Conservation (phyloP, 768 basidiomycete genomes). For the Rhizopogon roseolus region DNA sequence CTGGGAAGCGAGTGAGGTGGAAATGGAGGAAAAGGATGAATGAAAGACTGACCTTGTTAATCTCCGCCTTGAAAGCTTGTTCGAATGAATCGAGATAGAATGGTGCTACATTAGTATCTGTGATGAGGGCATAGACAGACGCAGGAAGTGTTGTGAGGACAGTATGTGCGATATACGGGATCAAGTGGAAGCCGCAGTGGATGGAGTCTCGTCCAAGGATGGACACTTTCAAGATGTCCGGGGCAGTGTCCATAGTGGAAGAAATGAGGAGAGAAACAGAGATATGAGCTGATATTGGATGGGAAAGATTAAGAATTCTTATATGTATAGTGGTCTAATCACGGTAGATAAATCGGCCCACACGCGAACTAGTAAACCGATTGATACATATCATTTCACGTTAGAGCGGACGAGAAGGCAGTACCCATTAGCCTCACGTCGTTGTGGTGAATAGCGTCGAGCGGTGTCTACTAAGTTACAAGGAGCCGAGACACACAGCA, state of each 20-base stretch:
- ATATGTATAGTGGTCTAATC: background rate
- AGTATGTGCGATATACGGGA: conserved; percentile 77
- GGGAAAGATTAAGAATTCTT: background rate
- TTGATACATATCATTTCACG: background rate
- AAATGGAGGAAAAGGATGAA: background rate
- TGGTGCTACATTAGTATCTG: conserved; percentile 85
- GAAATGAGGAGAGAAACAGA: background rate
- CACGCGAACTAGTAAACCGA: background rate
- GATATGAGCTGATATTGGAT: background rate
- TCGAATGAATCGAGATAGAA: conserved; percentile 72
- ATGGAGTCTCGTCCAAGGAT: conserved; percentile 85
- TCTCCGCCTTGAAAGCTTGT: conserved; percentile 51
- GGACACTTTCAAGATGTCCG: conserved; percentile 71
- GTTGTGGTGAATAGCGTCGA: background rate
- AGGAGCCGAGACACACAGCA: no score
- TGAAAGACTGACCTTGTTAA: conserved; percentile 14
- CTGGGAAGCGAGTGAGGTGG: background rate
- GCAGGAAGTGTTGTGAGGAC: conserved; percentile 68
- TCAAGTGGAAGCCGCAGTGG: conserved; percentile 91
- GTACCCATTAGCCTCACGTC: background rate
- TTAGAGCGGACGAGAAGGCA: background rate
- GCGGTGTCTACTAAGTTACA: background rate
- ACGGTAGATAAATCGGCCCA: background rate
- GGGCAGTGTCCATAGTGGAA: conserved; percentile 18
- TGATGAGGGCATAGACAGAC: conserved; percentile 87